Evolutionary conservation across 345 rosid genomes (phyloP).

Genomic region (Pistacia atlantica): DNA sequence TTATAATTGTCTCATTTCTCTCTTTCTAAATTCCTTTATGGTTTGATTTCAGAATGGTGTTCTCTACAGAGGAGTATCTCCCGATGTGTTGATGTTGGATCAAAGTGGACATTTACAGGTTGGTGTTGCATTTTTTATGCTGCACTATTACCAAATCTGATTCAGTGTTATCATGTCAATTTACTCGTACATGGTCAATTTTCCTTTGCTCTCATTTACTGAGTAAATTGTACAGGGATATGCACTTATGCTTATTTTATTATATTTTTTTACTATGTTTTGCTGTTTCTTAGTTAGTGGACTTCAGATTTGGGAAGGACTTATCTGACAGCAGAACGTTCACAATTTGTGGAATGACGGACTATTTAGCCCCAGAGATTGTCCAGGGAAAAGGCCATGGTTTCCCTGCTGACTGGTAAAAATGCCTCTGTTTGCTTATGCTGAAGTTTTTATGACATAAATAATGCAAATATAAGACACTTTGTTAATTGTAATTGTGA

Average conservation of each 20-base stretch:
- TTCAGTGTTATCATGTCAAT: neutral
- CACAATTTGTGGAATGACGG: conserved; percentile 86
- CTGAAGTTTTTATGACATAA: neutral
- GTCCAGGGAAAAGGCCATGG: conserved; percentile 92
- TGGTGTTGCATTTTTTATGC: conserved; percentile 18
- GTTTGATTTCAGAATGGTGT: conserved; percentile 60
- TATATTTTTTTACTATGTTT: neutral
- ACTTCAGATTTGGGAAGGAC: conserved; percentile 86
- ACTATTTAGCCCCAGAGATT: conserved; percentile 86
- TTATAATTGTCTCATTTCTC: neutral
- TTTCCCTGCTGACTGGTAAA: conserved; percentile 85
- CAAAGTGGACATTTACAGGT: conserved; percentile 84
- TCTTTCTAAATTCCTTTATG: conserved; percentile 16
- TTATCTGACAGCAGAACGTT: conserved; percentile 68
- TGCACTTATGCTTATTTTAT: neutral
- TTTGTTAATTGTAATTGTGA: neutral
- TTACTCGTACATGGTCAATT: neutral
- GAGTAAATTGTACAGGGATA: neutral
- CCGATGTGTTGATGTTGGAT: conserved; percentile 85
- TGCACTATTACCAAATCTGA: neutral
- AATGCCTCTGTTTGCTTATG: conserved; percentile 9
- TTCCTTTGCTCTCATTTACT: conserved; percentile 5
- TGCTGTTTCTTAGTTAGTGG: conserved; percentile 57
- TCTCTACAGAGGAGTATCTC: conserved; percentile 88
- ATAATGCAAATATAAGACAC: neutral